Conservation (phyloP, 768 basidiomycete species). For the Boletus tomentosulus region DNA sequence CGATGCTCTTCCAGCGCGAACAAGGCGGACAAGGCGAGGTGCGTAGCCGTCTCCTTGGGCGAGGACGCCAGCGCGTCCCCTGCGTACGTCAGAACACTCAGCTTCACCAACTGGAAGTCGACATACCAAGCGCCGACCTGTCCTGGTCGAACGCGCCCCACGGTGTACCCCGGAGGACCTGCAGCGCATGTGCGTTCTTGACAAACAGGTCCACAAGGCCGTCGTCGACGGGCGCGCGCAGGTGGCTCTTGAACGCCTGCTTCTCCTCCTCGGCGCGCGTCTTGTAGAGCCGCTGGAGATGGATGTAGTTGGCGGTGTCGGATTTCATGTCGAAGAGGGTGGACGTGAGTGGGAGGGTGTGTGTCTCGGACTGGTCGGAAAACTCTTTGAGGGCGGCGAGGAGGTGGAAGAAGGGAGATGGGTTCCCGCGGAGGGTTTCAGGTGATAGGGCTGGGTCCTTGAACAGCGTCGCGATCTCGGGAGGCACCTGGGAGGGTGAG, state of each 20-base stretch:
- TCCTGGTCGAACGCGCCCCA: slow-evolving; percentile 59
- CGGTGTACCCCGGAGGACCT: slow-evolving; percentile 56
- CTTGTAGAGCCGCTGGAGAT: slow-evolving; percentile 84
- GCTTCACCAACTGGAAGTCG: not conserved
- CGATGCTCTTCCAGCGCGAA: slow-evolving; percentile 28
- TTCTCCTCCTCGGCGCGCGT: slow-evolving; percentile 69
- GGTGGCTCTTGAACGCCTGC: slow-evolving; percentile 45
- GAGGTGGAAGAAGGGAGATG: slow-evolving; percentile 75
- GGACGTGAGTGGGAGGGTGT: slow-evolving; percentile 77
- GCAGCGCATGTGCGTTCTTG: slow-evolving; percentile 74
- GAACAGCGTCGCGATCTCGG: slow-evolving; percentile 63
- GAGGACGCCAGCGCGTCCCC: slow-evolving; percentile 37
- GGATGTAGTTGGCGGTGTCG: slow-evolving; percentile 76
- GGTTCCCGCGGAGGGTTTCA: slow-evolving; percentile 37
- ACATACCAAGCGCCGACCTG: slow-evolving; percentile 45
- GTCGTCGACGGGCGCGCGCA: slow-evolving; percentile 45
- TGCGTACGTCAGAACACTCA: slow-evolving; percentile 17
- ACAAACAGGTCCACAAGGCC: slow-evolving; percentile 66
- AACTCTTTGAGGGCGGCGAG: slow-evolving; percentile 70
- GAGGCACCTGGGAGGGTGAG: slow-evolving; percentile 48
- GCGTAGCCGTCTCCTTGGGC: slow-evolving; percentile 60
- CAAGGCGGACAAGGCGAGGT: slow-evolving; percentile 71
- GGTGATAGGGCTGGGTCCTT: slow-evolving; percentile 49
- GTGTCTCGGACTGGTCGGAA: slow-evolving; percentile 45
- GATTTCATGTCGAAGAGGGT: slow-evolving; percentile 96